Evolutionary conservation across 768 basidiomycete genomes (phyloP).

Genomic region (Trametes cinnabarina): DNA sequence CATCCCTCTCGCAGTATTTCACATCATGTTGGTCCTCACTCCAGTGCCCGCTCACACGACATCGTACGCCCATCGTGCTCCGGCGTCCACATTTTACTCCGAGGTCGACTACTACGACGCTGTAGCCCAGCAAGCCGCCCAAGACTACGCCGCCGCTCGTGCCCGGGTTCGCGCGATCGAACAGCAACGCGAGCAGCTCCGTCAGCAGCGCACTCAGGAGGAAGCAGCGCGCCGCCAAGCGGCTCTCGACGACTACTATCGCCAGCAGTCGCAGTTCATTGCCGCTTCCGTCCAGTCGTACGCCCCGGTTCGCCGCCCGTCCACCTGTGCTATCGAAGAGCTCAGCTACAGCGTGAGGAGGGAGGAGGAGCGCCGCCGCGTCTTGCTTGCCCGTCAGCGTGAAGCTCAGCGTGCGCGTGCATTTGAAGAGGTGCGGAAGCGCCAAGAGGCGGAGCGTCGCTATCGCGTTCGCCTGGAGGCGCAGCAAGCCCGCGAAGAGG

Average conservation of each 20-base stretch:
- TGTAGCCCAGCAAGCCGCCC: constrained; percentile 16
- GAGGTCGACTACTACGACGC: constrained; percentile 10
- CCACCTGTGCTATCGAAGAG: background rate
- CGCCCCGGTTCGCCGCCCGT: background rate
- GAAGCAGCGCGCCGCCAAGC: constrained; percentile 9
- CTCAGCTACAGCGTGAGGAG: background rate
- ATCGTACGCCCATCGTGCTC: background rate
- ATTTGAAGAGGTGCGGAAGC: background rate
- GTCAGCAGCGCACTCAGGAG: background rate
- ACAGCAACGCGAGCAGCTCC: constrained; percentile 8
- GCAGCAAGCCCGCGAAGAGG: background rate
- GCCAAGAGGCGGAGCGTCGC: constrained; percentile 2
- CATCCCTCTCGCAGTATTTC: background rate
- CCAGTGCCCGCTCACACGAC: background rate
- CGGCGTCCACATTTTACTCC: background rate
- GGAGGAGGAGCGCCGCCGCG: constrained; percentile 12
- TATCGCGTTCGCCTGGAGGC: background rate
- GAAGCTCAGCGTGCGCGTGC: constrained; percentile 1
- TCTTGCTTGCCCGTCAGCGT: constrained; percentile 9
- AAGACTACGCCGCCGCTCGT: constrained; percentile 21
- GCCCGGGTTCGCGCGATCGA: constrained; percentile 21
- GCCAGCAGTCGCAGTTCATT: constrained; percentile 6
- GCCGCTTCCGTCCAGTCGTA: background rate
- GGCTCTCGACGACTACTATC: constrained; percentile 14
- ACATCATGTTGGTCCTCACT: constrained; percentile 19